Evolutionary conservation across 805 yeast species (phyloP).

Genomic region (Cephaloascus albidus): DNA sequence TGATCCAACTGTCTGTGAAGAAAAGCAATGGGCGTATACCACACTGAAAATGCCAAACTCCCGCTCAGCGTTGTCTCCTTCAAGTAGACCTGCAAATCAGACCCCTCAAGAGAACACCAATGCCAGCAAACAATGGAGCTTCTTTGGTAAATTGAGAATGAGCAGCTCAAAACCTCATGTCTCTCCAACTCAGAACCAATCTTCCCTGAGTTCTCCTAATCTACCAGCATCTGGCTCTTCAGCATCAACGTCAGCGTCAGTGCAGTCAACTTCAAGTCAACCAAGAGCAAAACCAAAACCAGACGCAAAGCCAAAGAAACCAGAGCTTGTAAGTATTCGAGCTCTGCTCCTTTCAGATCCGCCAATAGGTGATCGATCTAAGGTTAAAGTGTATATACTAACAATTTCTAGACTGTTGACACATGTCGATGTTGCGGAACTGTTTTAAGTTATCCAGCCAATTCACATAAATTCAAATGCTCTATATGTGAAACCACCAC

Average conservation of each 20-base stretch:
- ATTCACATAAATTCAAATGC: conserved; percentile 40
- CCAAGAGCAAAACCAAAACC: not conserved
- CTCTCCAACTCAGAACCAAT: no score
- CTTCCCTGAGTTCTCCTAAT: no score
- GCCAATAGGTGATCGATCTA: no score
- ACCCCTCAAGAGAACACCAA: not conserved
- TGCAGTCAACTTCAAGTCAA: no score
- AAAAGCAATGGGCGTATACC: no score
- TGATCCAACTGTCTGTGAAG: no score
- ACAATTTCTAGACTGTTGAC: not conserved
- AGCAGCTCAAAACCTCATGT: no score
- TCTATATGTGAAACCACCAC: conserved; percentile 49
- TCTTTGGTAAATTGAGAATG: not conserved
- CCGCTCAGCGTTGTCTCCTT: not conserved
- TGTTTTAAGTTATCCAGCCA: conserved; percentile 24
- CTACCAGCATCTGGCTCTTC: no score
- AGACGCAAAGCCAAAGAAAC: not conserved
- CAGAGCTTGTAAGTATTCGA: no score
- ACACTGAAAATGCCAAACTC: not conserved
- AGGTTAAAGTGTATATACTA: no score
- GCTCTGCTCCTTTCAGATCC: no score
- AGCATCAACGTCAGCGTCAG: no score
- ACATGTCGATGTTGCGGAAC: conserved; percentile 42
- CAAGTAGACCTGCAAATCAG: not conserved
- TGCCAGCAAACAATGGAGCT: not conserved